phyloP scores from a whole-genome alignment of 768 basidiomycete genomes.

The Coprinopsis cinerea region DNA sequence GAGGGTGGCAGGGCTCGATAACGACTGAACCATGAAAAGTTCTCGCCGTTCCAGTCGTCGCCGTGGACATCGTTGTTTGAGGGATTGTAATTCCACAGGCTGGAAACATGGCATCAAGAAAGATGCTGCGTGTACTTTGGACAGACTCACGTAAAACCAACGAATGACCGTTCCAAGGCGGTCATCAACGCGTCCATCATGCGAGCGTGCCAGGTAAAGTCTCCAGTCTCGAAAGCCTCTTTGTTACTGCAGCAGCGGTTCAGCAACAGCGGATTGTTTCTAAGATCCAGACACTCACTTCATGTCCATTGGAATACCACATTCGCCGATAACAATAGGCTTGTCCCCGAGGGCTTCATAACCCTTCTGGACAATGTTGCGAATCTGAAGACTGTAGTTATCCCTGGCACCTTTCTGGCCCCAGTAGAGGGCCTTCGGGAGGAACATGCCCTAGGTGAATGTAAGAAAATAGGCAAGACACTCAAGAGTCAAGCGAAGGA shows the following conservation, averaged over 20 bases:
- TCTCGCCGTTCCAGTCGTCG: slow-evolving; percentile 94
- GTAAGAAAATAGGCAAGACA: not conserved
- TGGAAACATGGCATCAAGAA: slow-evolving; percentile 21
- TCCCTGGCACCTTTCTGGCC: slow-evolving; percentile 75
- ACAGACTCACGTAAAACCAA: slow-evolving; percentile 77
- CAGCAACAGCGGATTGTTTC: not conserved
- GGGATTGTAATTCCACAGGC: slow-evolving; percentile 95
- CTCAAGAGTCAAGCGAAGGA: not conserved
- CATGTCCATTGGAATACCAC: slow-evolving; percentile 95
- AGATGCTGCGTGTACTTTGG: not conserved
- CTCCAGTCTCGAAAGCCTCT: slow-evolving; percentile 63
- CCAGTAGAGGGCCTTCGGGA: slow-evolving; percentile 78
- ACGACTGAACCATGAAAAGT: slow-evolving; percentile 90
- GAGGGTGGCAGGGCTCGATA: slow-evolving; percentile 50
- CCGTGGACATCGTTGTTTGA: slow-evolving; percentile 72
- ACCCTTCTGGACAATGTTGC: slow-evolving; percentile 66
- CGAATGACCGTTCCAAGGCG: slow-evolving; percentile 67
- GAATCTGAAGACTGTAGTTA: slow-evolving; percentile 80
- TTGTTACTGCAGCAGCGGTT: slow-evolving; percentile 40
- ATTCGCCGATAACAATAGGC: slow-evolving; percentile 88
- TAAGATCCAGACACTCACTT: slow-evolving; percentile 52
- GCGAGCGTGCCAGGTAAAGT: slow-evolving; percentile 76
- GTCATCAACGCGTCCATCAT: slow-evolving; percentile 96
- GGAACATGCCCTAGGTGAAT: slow-evolving; percentile 96
- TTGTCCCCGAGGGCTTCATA: slow-evolving; percentile 69